Evolutionary conservation across 2,329 filamentous ascomycete species (phyloP), one percentile per base, ranked within the genome.

Genomic region (Fusarium nurragi): DNA sequence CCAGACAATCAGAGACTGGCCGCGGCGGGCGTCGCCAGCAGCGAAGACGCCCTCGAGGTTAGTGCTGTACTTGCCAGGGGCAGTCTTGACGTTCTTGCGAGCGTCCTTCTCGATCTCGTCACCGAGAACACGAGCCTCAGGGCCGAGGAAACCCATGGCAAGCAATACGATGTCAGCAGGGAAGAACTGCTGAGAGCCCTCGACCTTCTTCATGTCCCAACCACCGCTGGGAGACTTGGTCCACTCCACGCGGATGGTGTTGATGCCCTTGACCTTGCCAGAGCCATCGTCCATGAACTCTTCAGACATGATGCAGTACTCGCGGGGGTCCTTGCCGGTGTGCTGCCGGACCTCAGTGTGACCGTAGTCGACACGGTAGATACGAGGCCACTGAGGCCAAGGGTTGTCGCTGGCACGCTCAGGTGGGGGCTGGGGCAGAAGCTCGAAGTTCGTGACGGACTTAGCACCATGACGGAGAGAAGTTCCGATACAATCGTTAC

Each of bases 201-300:
- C 94, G 28, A 97, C 85, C 78, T 97, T 94, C 86, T 97, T 97
- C 93, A 98, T 97, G 79, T 97, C 94, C 94, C 94, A 98, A 40
- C 94, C 94, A 68, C 94, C 94, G 62, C 87, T 89, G 25, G 92
- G 85, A 51, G 89, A 92, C 84, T 94, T 95, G 71, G 93, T 95
- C 94, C 94, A 98, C 77, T 97, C 94, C 39, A 98, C 94, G 52
- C 94, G 93, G 58, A 95, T 88, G 39, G 93, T 97, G 80, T 95
- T 97, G 84, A 98, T 97, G 65, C 94, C 94, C 84, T 93, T 96
- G 75, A 98, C 93, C 67, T 90, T 90, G 76, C 94, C 94, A 46
- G 80, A 87, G 63, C 93, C 94, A 71, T 97, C 93, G 68, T 94
- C 92, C 61, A 96, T 92, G 71, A 98, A 98, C 73, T 97, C 92